Conservation (phyloP, 345 rosid species). For the Diplotaxis tenuifolia region DNA sequence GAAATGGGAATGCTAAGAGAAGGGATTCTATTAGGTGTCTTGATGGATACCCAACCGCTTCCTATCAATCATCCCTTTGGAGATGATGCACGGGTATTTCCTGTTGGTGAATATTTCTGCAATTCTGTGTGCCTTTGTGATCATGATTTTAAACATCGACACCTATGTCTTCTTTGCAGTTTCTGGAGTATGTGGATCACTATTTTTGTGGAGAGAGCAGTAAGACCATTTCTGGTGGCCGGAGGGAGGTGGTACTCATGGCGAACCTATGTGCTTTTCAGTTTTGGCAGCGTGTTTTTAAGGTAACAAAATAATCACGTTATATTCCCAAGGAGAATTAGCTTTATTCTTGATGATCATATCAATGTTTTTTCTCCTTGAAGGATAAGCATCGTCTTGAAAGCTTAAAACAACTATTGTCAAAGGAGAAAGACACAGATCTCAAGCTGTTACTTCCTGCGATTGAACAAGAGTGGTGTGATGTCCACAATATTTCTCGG, state of each 20-base stretch:
- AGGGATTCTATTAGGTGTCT: conserved; percentile 79
- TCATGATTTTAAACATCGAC: conserved; percentile 19
- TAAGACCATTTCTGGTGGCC: conserved; percentile 47
- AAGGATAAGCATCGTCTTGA: conserved; percentile 79
- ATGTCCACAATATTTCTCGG: conserved; percentile 65
- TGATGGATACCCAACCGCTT: conserved; percentile 81
- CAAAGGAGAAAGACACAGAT: conserved; percentile 42
- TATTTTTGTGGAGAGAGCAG: conserved; percentile 52
- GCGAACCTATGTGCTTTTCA: conserved; percentile 78
- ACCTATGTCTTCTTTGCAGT: conserved; percentile 47
- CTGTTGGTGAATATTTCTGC: conserved; percentile 22
- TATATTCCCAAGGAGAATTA: not conserved
- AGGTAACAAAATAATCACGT: conserved; percentile 44
- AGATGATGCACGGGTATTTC: conserved; percentile 63
- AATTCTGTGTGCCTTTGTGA: conserved; percentile 16
- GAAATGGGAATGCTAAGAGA: conserved; percentile 75
- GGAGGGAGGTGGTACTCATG: conserved; percentile 56
- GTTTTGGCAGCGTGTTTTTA: conserved; percentile 84
- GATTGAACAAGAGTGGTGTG: conserved; percentile 92
- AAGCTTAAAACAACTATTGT: conserved; percentile 51
- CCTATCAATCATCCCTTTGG: conserved; percentile 87
- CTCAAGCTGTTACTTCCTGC: conserved; percentile 39
- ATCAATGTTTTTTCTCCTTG: conserved; percentile 29
- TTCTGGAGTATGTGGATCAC: conserved; percentile 47
- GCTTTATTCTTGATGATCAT: conserved; percentile 21